These are phyloP conservation scores for Fraxinus nigra DNA, from an alignment of 305 asterid species.

Conservation along the genomic window DNA sequence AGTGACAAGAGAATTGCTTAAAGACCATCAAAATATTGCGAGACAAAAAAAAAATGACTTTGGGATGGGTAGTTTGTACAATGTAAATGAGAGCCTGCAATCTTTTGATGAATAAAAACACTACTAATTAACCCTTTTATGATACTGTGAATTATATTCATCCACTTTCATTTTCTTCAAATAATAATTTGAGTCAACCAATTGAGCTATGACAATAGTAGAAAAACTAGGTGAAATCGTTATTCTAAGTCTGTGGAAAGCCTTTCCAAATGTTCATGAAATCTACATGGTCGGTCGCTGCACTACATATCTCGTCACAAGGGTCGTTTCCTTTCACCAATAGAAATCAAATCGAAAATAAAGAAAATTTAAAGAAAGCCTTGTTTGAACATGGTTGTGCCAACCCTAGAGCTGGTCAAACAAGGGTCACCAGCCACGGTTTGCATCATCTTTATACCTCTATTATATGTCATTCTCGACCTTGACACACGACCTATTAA, in stretches of 20 bases:
- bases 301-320: no score
- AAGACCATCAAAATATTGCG: background rate
- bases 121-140: background rate
- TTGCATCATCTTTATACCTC: background rate
- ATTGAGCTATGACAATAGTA: background rate
- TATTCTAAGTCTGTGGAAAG: background rate
- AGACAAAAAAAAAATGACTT: background rate
- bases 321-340: background rate
- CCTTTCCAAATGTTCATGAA: no score
- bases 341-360: no score
- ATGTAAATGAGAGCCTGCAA: background rate
- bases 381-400: no score
- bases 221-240: background rate
- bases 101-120: background rate
- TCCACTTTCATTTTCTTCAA: background rate
- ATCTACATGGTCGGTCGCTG: no score
- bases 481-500: background rate
- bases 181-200: background rate
- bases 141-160: background rate
- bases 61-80: background rate
- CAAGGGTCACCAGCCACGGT: background rate
- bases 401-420: no score
- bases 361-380: no score
- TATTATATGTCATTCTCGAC: background rate
- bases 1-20: background rate